A percentile compares a stretch with the other conserved stretches of the same genome.
Evolutionary conservation across 2,329 filamentous ascomycete genomes (phyloP).

Genomic region (Botrytis byssoidea): DNA sequence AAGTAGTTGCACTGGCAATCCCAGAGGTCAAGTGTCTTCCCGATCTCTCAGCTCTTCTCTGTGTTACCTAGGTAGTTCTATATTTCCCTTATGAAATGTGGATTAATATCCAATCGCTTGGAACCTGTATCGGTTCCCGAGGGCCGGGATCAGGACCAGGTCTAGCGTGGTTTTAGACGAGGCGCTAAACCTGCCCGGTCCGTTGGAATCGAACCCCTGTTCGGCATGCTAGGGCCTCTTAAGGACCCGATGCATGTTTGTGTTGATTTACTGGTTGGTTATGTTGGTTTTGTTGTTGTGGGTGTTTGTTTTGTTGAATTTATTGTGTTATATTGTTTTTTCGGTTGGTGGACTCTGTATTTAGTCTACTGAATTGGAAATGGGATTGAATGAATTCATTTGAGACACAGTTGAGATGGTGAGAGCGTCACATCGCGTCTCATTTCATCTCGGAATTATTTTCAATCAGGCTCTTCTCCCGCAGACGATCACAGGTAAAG

Average conservation of each 20-base stretch:
- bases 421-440: no score
- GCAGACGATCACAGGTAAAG: background rate
- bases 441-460: background rate
- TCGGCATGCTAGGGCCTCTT: no score
- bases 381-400: background rate
- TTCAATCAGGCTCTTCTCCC: no score
- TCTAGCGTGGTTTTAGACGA: background rate
- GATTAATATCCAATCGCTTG: background rate
- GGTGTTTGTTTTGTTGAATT: background rate
- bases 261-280: background rate
- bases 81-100: background rate
- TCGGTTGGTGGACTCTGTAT: background rate
- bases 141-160: no score
- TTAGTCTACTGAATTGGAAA: background rate
- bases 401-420: background rate
- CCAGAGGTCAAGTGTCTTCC: background rate
- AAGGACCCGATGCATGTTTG: background rate
- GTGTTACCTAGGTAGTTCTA: no score
- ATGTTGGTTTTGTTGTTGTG: background rate
- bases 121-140: background rate
- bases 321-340: background rate
- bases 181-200: background rate
- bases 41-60: no score
- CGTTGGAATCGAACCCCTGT: background rate
- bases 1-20: no score